Evolutionary conservation across 129 eudicot genomes (phyloP).

Genomic region (Artemisia argyi): DNA sequence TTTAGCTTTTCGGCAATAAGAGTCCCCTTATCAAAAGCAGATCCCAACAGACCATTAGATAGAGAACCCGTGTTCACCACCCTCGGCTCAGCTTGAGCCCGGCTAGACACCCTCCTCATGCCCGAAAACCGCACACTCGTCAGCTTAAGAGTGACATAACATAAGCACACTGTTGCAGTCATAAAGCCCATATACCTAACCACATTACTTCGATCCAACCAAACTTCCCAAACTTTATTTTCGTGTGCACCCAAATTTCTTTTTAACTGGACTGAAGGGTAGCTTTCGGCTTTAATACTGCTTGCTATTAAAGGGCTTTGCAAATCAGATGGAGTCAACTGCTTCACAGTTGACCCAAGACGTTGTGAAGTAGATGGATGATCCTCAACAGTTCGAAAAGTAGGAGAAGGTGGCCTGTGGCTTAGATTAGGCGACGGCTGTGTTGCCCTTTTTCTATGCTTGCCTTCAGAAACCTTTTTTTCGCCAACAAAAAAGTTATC

Average conservation of each 20-base stretch:
- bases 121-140: constrained; percentile 44
- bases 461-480: constrained; percentile 59
- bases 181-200: constrained; percentile 47
- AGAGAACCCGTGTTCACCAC: constrained; percentile 37
- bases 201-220: constrained; percentile 46
- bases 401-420: constrained; percentile 52
- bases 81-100: constrained; percentile 38
- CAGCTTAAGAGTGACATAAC: constrained; percentile 49
- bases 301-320: constrained; percentile 44
- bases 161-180: constrained; percentile 54
- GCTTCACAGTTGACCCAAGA: constrained; percentile 72
- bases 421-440: constrained; percentile 42
- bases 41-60: constrained; percentile 40
- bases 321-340: constrained; percentile 65
- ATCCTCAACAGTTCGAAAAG: constrained; percentile 51
- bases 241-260: constrained; percentile 60
- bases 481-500: constrained; percentile 60
- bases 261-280: constrained; percentile 62
- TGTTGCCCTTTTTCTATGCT: constrained; percentile 47
- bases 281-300: constrained; percentile 41
- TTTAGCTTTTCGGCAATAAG: constrained; percentile 37
- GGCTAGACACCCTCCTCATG: constrained; percentile 37
- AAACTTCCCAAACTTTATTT: constrained; percentile 50
- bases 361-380: constrained; percentile 52
- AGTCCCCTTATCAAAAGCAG: constrained; percentile 37